These are phyloP conservation scores for Hysterium pulicare DNA, from an alignment of 2,329 filamentous ascomycete species.

Conservation along the genomic window DNA sequence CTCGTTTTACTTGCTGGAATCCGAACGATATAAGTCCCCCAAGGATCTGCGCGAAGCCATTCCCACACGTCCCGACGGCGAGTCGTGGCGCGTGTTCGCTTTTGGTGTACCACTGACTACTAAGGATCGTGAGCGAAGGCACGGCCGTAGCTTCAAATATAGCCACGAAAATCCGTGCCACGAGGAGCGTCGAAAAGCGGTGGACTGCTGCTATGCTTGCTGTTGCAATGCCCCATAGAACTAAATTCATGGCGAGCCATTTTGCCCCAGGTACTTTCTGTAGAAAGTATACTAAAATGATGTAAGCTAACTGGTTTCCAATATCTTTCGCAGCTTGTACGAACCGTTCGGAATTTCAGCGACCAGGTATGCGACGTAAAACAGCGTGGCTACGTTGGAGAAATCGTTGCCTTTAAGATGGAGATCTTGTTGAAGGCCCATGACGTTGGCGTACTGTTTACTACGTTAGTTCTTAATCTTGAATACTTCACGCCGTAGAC, in stretches of 20 bases:
- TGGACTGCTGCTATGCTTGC: constrained; percentile 51
- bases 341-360: constrained; percentile 11
- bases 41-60: constrained; percentile 24
- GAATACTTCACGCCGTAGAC: not conserved
- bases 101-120: constrained; percentile 57
- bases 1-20: constrained; percentile 45
- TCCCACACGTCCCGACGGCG: not conserved
- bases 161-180: constrained; percentile 57
- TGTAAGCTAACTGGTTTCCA: not conserved
- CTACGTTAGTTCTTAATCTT: not conserved
- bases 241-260: constrained; percentile 3
- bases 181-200: constrained; percentile 53
- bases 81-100: constrained; percentile 51
- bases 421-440: constrained; percentile 5
- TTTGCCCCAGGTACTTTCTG: constrained; percentile 8
- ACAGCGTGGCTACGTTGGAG: constrained; percentile 8
- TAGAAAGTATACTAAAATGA: constrained; percentile 4
- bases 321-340: not conserved
- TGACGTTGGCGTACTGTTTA: not conserved
- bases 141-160: constrained; percentile 60
- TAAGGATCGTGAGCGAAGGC: constrained; percentile 60
- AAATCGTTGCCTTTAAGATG: constrained; percentile 6
- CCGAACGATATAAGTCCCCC: constrained; percentile 57
- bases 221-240: constrained; percentile 4
- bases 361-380: constrained; percentile 11